These are phyloP conservation scores for Sphaceloma murrayae DNA, from an alignment of 2,329 filamentous ascomycete species.

Conservation along the genomic window DNA sequence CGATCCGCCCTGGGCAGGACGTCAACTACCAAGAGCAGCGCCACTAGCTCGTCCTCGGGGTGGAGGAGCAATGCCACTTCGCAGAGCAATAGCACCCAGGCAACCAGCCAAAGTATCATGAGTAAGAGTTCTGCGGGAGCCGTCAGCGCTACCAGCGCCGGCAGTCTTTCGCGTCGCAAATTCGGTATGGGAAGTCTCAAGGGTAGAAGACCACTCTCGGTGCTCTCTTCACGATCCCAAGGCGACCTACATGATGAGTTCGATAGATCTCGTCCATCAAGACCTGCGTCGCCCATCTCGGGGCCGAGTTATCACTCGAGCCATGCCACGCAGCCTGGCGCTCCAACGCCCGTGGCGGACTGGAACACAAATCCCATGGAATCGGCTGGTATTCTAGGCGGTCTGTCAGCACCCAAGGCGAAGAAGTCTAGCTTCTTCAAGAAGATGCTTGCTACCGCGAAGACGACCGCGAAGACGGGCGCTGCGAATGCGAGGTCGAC, in stretches of 20 bases:
- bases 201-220: constrained; percentile 20
- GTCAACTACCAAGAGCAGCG: constrained; percentile 78
- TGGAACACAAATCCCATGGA: constrained; percentile 53
- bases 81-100: constrained; percentile 55
- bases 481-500: constrained; percentile 82
- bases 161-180: constrained; percentile 75
- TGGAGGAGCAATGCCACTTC: constrained; percentile 44
- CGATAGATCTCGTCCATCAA: constrained; percentile 2
- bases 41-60: constrained; percentile 53
- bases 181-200: constrained; percentile 36
- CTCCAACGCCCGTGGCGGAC: constrained; percentile 56
- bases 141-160: constrained; percentile 90
- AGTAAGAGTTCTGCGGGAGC: constrained; percentile 83
- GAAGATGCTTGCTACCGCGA: constrained; percentile 87
- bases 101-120: constrained; percentile 81
- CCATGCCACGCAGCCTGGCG: constrained; percentile 53
- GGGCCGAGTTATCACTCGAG: constrained; percentile 67
- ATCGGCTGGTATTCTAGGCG: constrained; percentile 61
- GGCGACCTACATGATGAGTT: constrained; percentile 17
- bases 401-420: constrained; percentile 62
- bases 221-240: constrained; percentile 19
- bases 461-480: constrained; percentile 61
- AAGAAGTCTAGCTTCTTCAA: constrained; percentile 81
- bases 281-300: constrained; percentile 21
- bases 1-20: constrained; percentile 63